Base-by-base conservation (phyloP, 306 rosid species). In the Inga leiocalycina region DNA sequence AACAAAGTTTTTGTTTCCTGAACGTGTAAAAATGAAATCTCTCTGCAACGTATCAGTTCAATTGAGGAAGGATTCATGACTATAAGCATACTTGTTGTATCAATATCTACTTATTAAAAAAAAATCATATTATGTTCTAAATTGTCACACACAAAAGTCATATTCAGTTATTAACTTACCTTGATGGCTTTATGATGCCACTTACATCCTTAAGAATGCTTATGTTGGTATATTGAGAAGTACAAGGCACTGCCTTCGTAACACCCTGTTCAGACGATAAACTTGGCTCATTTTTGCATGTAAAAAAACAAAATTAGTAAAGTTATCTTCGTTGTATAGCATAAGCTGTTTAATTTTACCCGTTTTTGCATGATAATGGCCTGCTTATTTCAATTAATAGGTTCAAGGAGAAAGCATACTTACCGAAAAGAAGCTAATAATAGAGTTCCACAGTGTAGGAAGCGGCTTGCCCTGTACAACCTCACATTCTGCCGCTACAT, bases 401-500 rank as follows among this genome's bases (percentile, higher is more conserved):
- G 56, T 61, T 79, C 49, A 78, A 6, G 75, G 49, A 81, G 49
- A 52, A 85, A 75, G 81, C 77, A 79, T 65, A 81, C 92, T 87
- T 78, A 89, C 92, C 49, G 90, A 87, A 37, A 89, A 70, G 46
- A 61, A 69, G 87, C 80, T 85, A 80, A 83, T 57, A 74, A 85
- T 24, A 59, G 92, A 78, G 87, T 89, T 89, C 92, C 90, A 89
- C 74, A 89, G 75, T 51, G 92, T 89, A 65, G 92, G 92, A 17
- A 89, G 90, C 75, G 92, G 85, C 89, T 89, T 89, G 67, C 92
- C 92, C 85, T 83, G 85, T 78, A 89, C 92, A 85, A 89, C 85
- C 76, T 89, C 90, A 70, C 86, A 89, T 74, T 89, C 90, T 57
- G 86, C 92, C 75, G 82, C 86, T 74, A 89, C 90, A 72, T 20